Evolutionary conservation across 257 asterid genomes (phyloP), one percentile per base, ranked within the genome.

Genomic region (Petunia secreta): DNA sequence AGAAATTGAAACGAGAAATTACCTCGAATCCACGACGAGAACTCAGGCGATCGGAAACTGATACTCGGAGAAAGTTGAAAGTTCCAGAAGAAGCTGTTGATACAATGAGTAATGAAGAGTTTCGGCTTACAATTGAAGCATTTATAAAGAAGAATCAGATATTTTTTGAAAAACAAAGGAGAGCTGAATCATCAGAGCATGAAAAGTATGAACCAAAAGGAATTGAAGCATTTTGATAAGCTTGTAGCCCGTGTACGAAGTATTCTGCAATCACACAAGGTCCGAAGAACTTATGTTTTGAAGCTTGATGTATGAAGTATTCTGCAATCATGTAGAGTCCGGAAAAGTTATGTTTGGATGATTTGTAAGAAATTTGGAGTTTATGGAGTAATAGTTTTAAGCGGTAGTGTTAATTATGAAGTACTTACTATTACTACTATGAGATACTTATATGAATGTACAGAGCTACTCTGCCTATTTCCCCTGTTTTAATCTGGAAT

Each of bases 61-160:
- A 87, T 77, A 87, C 43, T 6, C 80, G 84, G 36, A 44, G 36
- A n/a, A 8, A 16, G 11, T 50, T 44, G 62, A 48, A 34, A 65
- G 67, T 80, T 44, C 48, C 85, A 6, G 40, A 63, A 1, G 84
- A 80, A 2, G 80, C 85, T 81, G 84, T 95, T 7, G 97, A 95
- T 68, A 86, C 80, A 53, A 82, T 95, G 38, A 93, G 95, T 80
- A 86, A 82, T 79, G 98, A 93, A 46, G 98, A 95, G 36, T 95
- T 95, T 60, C 91, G 86, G 83, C 90, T 80, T n/a, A 88, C 88
- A 2, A 87, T 95, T 4, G 99, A 93, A 3, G 94, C 86, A 0
- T 91, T 90, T 86, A 93, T 95, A 50, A 81, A 84, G 62, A 83
- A 81, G 57, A 89, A 88, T 77, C 91, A 80, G 40, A 52, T 76